These are phyloP conservation scores for Quercus wislizeni DNA, from an alignment of 306 rosid genomes.

Conservation along the genomic window DNA sequence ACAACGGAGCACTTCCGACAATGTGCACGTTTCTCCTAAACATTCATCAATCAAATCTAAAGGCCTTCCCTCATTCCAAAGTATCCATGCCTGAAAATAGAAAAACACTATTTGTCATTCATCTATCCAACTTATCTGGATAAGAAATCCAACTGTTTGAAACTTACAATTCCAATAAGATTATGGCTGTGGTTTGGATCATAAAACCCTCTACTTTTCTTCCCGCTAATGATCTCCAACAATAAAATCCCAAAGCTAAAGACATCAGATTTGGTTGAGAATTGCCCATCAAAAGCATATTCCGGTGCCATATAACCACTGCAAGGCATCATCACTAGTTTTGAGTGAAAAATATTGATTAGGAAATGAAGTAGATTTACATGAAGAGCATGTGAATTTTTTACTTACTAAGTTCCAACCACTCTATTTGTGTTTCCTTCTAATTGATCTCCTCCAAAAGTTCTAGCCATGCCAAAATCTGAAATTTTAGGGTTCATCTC, in stretches of 20 bases:
- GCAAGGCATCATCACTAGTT: not conserved
- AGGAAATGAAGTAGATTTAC: too few relatives aligned
- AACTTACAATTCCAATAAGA: constrained; percentile 56
- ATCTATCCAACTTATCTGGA: too few relatives aligned
- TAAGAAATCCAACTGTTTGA: not conserved
- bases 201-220: constrained; percentile 35
- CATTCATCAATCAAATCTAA: constrained; percentile 18
- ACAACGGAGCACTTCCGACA: constrained; percentile 36
- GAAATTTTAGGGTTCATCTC: constrained; percentile 62
- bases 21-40: not conserved
- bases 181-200: constrained; percentile 27
- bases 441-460: constrained; percentile 37
- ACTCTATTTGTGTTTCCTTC: constrained; percentile 44
- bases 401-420: constrained; percentile 57
- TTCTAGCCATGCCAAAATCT: constrained; percentile 58
- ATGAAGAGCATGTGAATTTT: not conserved
- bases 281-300: constrained; percentile 46
- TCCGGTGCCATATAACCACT: constrained; percentile 71
- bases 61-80: constrained; percentile 24
- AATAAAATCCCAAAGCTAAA: constrained; percentile 59
- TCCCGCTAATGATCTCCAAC: constrained; percentile 50
- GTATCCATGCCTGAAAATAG: constrained; percentile 23
- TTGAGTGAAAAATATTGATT: not conserved
- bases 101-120: not conserved
- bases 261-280: constrained; percentile 51